A percentile compares a stretch with the other conserved stretches of the same genome.
phyloP scores from a whole-genome alignment of 2,329 filamentous ascomycete species.

The Lachnellula occidentalis region DNA sequence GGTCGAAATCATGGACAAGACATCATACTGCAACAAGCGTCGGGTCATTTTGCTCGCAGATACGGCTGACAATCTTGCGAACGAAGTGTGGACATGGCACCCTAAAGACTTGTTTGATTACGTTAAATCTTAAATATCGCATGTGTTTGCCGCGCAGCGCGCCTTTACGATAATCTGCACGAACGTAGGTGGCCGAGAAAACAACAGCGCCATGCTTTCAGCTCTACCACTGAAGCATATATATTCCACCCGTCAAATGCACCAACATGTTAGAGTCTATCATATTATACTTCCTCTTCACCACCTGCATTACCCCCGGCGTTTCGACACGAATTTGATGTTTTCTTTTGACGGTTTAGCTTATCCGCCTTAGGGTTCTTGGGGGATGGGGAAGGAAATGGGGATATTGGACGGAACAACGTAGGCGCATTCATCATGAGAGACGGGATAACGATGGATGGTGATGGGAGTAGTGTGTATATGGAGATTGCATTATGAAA shows the following conservation, averaged over 20 bases:
- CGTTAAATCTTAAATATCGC: constrained; percentile 14
- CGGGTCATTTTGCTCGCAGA: constrained; percentile 85
- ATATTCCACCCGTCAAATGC: not conserved
- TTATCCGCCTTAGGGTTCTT: not conserved
- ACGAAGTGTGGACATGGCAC: constrained; percentile 54
- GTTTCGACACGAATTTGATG: not conserved
- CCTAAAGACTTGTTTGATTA: not conserved
- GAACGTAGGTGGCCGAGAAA: not conserved
- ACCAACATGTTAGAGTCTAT: not conserved
- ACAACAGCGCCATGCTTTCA: not conserved
- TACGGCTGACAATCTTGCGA: constrained; percentile 85
- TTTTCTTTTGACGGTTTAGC: constrained; percentile 1
- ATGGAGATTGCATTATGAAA: not conserved
- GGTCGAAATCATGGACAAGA: constrained; percentile 98
- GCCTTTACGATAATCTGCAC: not conserved
- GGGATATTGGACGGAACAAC: not conserved
- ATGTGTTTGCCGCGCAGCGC: constrained; percentile 5
- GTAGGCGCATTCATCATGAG: constrained; percentile 1
- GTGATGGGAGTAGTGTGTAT: not conserved
- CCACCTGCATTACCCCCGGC: constrained; percentile 8
- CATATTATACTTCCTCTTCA: not conserved
- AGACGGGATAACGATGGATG: not conserved
- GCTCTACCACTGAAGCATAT: too few relatives aligned
- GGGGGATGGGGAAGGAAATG: not conserved
- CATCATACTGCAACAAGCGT: constrained; percentile 89